These are phyloP conservation scores for Microbotryomycetes sp. DNA, from an alignment of 1,284 basidiomycete species.

Conservation along the genomic window DNA sequence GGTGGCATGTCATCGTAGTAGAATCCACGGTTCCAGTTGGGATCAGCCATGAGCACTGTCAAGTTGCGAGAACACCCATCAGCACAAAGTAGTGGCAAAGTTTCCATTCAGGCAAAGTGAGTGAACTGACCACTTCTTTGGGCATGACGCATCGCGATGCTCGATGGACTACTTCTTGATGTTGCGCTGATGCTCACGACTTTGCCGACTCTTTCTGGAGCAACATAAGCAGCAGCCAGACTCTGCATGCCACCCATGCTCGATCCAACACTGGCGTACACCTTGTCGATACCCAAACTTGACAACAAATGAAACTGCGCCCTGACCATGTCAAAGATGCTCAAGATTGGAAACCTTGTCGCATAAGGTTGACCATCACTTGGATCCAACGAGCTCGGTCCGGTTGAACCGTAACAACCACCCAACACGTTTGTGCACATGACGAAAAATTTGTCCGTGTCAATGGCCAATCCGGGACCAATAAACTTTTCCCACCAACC, in stretches of 20 bases:
- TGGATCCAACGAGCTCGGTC: constrained; percentile 75
- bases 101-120: not conserved
- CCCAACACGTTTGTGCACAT: constrained; percentile 97
- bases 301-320: constrained; percentile 87
- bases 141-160: constrained; percentile 91
- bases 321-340: constrained; percentile 90
- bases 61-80: not conserved
- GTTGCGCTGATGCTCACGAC: constrained; percentile 91
- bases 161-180: constrained; percentile 80
- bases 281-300: constrained; percentile 69
- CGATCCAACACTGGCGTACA: constrained; percentile 88
- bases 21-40: constrained; percentile 98
- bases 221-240: constrained; percentile 89
- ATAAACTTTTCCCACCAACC: constrained; percentile 99
- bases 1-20: constrained; percentile 94
- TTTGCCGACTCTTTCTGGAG: constrained; percentile 77
- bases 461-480: constrained; percentile 85
- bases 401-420: constrained; percentile 94
- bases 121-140: constrained; percentile 73
- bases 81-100: not conserved
- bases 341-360: constrained; percentile 83
- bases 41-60: constrained; percentile 93
- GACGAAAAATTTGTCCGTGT: constrained; percentile 87
- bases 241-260: constrained; percentile 99
- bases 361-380: constrained; percentile 67